Percentiles rank a stretch among this genome's conserved stretches.
Evolutionary conservation across 192 early-diverging fungal genomes (phyloP).

Genomic region (Irineochytrium annulatum): DNA sequence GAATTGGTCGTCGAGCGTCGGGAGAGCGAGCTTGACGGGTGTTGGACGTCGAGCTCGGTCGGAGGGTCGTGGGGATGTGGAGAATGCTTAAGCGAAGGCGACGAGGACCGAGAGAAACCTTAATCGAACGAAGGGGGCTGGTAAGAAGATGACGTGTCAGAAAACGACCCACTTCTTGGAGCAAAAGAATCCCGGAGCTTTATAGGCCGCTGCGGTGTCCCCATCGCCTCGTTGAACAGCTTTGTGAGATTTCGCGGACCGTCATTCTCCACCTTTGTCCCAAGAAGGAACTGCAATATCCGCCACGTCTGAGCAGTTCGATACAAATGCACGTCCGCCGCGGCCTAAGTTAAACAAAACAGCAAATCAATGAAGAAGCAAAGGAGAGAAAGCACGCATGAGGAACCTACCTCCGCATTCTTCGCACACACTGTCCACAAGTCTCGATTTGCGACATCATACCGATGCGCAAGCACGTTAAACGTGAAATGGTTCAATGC

Average conservation of each 20-base stretch:
- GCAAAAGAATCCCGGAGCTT: too few species aligned
- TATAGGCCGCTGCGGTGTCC: too few species aligned
- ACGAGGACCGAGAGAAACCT: too few species aligned
- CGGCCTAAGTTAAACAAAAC: conserved; percentile 38
- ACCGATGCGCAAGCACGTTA: conserved; percentile 65
- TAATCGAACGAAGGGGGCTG: too few species aligned
- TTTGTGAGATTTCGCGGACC: conserved; percentile 29
- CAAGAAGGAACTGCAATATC: conserved; percentile 63
- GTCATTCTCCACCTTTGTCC: conserved; percentile 6
- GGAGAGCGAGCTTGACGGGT: too few species aligned
- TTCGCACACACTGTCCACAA: conserved; percentile 53
- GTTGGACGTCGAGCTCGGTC: too few species aligned
- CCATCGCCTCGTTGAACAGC: conserved; percentile 22
- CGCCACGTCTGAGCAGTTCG: conserved; percentile 74
- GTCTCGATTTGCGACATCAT: conserved; percentile 44
- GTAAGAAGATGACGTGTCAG: too few species aligned
- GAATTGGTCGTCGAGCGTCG: too few species aligned
- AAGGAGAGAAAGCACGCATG: neutral
- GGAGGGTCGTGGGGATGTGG: too few species aligned
- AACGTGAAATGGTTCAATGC: conserved; percentile 66
- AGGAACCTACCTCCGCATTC: conserved; percentile 54
- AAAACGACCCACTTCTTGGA: too few species aligned
- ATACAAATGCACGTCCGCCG: conserved; percentile 54
- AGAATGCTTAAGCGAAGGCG: too few species aligned
- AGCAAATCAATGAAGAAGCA: neutral